Percentiles rank a stretch among this genome's conserved stretches.
Conservation (phyloP, 2,329 filamentous ascomycete species). For the Keithomyces neogunnii region DNA sequence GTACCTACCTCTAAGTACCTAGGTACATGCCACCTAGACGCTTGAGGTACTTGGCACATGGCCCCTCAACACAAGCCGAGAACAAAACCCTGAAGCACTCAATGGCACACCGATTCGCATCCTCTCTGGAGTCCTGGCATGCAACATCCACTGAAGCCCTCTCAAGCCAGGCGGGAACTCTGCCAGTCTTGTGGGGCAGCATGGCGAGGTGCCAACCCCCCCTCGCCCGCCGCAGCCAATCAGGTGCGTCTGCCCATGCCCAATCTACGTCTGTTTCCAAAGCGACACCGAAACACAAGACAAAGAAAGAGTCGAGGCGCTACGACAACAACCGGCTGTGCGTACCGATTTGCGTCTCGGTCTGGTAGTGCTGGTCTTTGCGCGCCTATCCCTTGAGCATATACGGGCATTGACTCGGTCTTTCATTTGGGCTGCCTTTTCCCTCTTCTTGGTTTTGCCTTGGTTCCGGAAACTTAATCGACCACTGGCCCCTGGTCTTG, state of each 20-base stretch:
- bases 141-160: too few species aligned
- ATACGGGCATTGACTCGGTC: too few species aligned
- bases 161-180: background rate
- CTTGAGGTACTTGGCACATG: background rate
- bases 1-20: background rate
- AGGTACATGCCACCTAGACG: too few species aligned
- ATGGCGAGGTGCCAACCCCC: background rate
- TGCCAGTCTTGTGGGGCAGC: background rate
- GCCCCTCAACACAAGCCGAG: too few species aligned
- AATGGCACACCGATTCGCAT: too few species aligned
- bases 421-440: background rate
- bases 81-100: too few species aligned
- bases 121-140: too few species aligned
- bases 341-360: background rate
- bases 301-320: background rate
- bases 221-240: background rate
- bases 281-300: constrained; percentile 7
- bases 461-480: background rate
- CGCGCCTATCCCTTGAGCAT: background rate
- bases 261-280: background rate
- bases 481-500: background rate
- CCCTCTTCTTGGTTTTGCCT: background rate
- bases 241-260: background rate
- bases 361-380: background rate
- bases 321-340: background rate